Conservation (phyloP, 768 basidiomycete species). For the Russula abietina region DNA sequence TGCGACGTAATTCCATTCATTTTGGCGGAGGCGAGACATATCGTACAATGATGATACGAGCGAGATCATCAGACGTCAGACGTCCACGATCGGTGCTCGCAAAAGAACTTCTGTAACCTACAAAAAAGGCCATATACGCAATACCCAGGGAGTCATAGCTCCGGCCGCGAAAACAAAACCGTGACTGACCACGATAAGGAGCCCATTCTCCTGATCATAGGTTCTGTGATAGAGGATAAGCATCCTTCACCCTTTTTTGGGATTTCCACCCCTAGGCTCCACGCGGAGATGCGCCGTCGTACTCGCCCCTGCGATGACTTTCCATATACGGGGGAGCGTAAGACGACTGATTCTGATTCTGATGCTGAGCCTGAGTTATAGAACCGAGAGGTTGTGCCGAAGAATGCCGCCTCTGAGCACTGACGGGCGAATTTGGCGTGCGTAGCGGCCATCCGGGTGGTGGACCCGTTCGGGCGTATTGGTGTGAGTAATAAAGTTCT, state of each 20-base stretch:
- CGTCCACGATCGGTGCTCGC: conserved; percentile 9
- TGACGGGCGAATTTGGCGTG: conserved; percentile 6
- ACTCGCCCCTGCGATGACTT: conserved; percentile 6
- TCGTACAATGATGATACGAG: conserved; percentile 11
- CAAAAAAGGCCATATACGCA: background rate
- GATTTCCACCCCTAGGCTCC: background rate
- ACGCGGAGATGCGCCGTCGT: background rate
- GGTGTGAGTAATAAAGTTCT: conserved; percentile 13
- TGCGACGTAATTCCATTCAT: background rate
- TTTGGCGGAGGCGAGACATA: conserved; percentile 3
- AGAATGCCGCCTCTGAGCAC: conserved; percentile 10
- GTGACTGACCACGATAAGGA: conserved; percentile 1
- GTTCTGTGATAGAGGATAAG: background rate
- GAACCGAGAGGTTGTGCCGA: conserved; percentile 8
- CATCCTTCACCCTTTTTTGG: too few relatives aligned
- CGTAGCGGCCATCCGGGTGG: conserved; percentile 14
- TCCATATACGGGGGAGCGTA: conserved; percentile 12
- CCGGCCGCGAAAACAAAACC: background rate
- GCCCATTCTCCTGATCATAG: background rate
- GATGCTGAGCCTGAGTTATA: conserved; percentile 2
- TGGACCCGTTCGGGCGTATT: conserved; percentile 4
- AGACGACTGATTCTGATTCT: conserved; percentile 1
- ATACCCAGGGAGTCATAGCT: background rate
- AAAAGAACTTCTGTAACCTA: background rate
- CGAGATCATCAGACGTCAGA: conserved; percentile 13